Evolutionary conservation across 108 stramenopile species (phyloP), one percentile per base, ranked within the genome.

Genomic region (Discostella stelligeroides): DNA sequence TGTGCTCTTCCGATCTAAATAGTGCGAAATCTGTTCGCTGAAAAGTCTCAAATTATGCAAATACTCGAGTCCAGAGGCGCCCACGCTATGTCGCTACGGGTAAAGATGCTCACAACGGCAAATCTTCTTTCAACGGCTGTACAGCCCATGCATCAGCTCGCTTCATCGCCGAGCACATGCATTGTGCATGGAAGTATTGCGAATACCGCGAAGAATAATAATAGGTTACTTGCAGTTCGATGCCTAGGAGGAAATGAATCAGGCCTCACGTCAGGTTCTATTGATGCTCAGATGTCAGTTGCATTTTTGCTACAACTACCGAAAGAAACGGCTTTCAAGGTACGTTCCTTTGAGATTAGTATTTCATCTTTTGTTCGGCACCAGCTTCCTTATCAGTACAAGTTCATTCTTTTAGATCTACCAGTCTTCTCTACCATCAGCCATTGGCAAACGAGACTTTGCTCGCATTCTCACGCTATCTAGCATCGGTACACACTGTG

Each of bases 381-480:
- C 11, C 20, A 11, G 51, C 13, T 4, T 27, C 15, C 28, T 28
- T 7, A 15, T 13, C 13, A 1, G 14, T 29, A 11, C 25, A 13
- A 49, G 48, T 34, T 23, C 47, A 14, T 21, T 21, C 41, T 41
- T 47, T 12, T 47, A 79, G 84, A 73, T 86, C 14, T 94, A 85
- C 66, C 84, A 86, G 74, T 56, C 88, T 38, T 72, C 85, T 14
- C 77, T 95, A 30, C 94, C 94, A 24, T 88, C 86, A n/a, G 94
- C 91, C 15, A 76, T 95, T 12, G 84, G 82, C 7, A 89, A 86
- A 28, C 80, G 87, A 58, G 83, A 87, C 48, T 95, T 87, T 60
- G 18, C 70, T 25, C 64, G 94, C 27, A 81, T 91, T 34, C 60
- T 78, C 5, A 82, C 67, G 17, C 60, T 91, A 24, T 84, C 94